Percentiles rank a stretch among this genome's conserved stretches.
phyloP scores from a whole-genome alignment of 495 filamentous ascomycete genomes.

The Bacidia rubella region DNA sequence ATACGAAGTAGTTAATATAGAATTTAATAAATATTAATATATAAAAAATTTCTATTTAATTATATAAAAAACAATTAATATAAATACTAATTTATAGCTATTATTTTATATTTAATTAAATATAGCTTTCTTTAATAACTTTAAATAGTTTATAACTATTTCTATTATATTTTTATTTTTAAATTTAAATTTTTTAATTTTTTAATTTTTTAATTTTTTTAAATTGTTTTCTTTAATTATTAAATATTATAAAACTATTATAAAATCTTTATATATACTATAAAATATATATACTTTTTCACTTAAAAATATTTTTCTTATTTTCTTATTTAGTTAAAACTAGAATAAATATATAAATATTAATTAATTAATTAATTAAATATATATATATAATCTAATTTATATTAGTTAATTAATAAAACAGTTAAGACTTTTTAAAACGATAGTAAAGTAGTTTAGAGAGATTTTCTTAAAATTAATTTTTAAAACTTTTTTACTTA shows the following conservation, averaged over 20 bases:
- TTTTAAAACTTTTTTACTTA: background rate
- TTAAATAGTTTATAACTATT: no score
- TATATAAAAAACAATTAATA: background rate
- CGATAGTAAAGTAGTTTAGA: no score
- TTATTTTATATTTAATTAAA: constrained; percentile 1
- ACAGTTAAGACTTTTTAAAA: no score
- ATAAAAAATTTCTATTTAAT: background rate
- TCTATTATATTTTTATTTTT: background rate
- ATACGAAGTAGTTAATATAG: no score
- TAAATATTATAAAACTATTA: background rate
- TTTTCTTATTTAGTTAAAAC: constrained; percentile 1
- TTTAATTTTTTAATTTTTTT: background rate
- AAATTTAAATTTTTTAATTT: background rate
- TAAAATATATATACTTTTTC: background rate
- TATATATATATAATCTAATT: no score
- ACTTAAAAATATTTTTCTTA: constrained; percentile 1
- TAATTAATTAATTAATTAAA: no score
- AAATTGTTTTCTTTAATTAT: background rate
- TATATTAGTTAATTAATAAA: no score
- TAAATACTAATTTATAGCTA: background rate
- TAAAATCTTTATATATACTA: background rate
- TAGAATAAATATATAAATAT: no score
- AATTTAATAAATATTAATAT: background rate
- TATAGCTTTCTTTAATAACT: constrained; percentile 2
- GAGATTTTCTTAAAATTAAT: constrained; percentile 1